These are phyloP conservation scores for Rubia occidens DNA, from an alignment of 305 asterid genomes.

Conservation along the genomic window DNA sequence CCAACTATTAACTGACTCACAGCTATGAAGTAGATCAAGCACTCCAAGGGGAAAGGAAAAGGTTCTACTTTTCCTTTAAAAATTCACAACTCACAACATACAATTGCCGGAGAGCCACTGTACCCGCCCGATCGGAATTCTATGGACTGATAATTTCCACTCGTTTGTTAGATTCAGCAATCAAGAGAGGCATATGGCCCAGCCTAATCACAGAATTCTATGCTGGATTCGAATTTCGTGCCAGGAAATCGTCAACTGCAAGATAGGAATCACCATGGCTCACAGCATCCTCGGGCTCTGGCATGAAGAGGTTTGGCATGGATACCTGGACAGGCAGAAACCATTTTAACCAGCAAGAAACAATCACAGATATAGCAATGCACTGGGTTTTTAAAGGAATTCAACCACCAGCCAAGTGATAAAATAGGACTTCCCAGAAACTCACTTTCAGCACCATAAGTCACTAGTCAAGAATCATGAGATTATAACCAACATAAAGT, in stretches of 20 bases:
- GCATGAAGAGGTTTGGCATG: slow-evolving; percentile 64
- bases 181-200: background rate
- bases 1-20: slow-evolving; percentile 9
- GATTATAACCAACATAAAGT: background rate
- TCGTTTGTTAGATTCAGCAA: background rate
- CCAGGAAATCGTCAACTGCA: slow-evolving; percentile 77
- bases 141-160: background rate
- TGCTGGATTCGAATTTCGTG: slow-evolving; percentile 53
- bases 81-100: slow-evolving; percentile 19
- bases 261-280: slow-evolving; percentile 93
- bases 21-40: slow-evolving; percentile 8
- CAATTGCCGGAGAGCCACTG: slow-evolving; percentile 1
- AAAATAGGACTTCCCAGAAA: background rate
- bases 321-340: slow-evolving; percentile 48
- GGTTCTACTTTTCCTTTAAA: background rate
- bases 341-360: background rate
- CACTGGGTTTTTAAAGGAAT: background rate
- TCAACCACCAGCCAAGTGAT: background rate
- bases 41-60: background rate
- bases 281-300: slow-evolving; percentile 97
- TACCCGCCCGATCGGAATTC: background rate
- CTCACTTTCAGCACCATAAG: background rate
- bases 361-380: too few relatives aligned
- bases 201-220: background rate
- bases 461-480: background rate